Conservation (phyloP, 495 filamentous ascomycete genomes). For the Podospora conica region DNA sequence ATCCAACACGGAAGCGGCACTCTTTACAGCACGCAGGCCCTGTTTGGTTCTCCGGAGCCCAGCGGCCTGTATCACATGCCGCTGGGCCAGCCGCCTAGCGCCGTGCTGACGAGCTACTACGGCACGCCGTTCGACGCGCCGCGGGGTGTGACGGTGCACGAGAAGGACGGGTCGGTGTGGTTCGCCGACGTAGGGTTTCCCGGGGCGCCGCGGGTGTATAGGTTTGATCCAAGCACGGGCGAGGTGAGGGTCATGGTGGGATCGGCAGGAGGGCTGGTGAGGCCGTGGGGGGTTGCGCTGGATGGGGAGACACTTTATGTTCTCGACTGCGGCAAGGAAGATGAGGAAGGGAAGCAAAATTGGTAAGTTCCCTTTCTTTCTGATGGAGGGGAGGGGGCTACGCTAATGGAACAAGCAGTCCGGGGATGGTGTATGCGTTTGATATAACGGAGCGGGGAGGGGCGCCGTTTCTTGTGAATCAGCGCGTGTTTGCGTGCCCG, state of each 20-base stretch:
- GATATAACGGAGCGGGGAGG: conserved; percentile 20
- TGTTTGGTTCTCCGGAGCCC: conserved; percentile 24
- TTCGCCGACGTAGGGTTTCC: conserved; percentile 44
- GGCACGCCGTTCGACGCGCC: conserved; percentile 43
- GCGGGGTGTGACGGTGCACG: conserved; percentile 35
- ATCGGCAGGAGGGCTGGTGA: conserved; percentile 25
- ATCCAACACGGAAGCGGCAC: conserved; percentile 26
- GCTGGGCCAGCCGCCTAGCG: conserved; percentile 26
- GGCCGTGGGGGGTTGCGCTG: conserved; percentile 38
- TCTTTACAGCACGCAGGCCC: conserved; percentile 51
- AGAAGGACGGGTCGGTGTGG: conserved; percentile 39
- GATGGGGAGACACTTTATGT: conserved; percentile 37
- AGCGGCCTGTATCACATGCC: conserved; percentile 50
- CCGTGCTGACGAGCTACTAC: conserved; percentile 38
- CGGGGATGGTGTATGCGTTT: conserved; percentile 33
- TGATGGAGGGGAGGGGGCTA: background rate
- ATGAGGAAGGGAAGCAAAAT: conserved; percentile 15
- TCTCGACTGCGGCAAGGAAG: conserved; percentile 31
- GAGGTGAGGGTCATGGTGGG: conserved; percentile 40
- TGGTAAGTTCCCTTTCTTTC: background rate
- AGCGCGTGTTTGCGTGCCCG: conserved; percentile 46
- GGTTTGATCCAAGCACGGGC: conserved; percentile 27
- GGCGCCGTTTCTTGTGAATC: conserved; percentile 40
- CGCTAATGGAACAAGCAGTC: conserved; percentile 4
- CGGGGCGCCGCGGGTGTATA: conserved; percentile 43